A percentile compares a stretch with the other conserved stretches of the same genome.
Evolutionary conservation across 495 filamentous ascomycete genomes (phyloP).

Genomic region (Aspergillus egyptiacus): DNA sequence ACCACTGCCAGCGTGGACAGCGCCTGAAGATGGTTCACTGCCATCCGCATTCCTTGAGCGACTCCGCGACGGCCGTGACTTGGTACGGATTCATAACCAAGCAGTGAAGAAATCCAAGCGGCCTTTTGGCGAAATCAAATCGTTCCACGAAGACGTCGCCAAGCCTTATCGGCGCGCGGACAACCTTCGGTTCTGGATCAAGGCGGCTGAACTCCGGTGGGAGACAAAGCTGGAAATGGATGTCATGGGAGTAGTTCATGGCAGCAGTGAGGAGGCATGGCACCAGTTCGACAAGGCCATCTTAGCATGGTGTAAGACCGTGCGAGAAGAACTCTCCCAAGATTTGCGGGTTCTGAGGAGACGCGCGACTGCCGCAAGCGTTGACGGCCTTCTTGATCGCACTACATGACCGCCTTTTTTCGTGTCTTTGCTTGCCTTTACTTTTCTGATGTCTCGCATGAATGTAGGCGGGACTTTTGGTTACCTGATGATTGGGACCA

Average conservation of each 20-base stretch:
- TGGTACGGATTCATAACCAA: constrained; percentile 85
- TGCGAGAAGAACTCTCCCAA: constrained; percentile 66
- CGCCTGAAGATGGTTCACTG: constrained; percentile 48
- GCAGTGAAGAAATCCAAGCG: constrained; percentile 76
- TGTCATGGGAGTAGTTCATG: constrained; percentile 77
- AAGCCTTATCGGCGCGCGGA: constrained; percentile 94
- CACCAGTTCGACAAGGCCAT: constrained; percentile 73
- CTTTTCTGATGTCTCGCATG: constrained; percentile 2
- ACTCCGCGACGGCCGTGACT: constrained; percentile 69
- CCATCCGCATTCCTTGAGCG: constrained; percentile 72
- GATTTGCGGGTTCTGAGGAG: constrained; percentile 9
- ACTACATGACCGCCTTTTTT: constrained; percentile 2
- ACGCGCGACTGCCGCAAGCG: constrained; percentile 13
- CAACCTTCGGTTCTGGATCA: constrained; percentile 91
- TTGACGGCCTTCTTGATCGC: constrained; percentile 12
- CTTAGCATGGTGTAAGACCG: constrained; percentile 67
- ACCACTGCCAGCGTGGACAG: constrained; percentile 64
- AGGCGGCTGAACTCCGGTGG: constrained; percentile 92
- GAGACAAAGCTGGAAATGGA: constrained; percentile 81
- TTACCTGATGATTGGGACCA: constrained; percentile 18
- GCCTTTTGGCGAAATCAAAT: constrained; percentile 85
- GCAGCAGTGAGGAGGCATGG: constrained; percentile 61
- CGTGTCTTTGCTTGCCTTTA: background rate
- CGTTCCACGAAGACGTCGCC: constrained; percentile 78
- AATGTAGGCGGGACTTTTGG: constrained; percentile 1